phyloP scores from a whole-genome alignment of 805 yeast genomes.

The Isabelozyma rhagii region DNA sequence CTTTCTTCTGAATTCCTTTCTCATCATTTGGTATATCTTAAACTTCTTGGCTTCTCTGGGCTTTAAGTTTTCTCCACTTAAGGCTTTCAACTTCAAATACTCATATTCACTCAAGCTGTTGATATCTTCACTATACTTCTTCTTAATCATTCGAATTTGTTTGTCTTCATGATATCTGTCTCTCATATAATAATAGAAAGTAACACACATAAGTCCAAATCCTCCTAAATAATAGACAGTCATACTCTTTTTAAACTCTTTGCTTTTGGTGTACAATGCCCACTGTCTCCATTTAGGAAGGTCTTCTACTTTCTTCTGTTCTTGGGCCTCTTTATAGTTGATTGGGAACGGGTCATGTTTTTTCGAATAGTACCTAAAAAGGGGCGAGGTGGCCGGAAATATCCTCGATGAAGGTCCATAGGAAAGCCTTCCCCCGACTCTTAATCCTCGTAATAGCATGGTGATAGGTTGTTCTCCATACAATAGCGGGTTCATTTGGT shows the following conservation, averaged over 20 bases:
- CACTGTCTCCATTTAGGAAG: conserved; percentile 38
- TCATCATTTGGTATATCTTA: conserved; percentile 55
- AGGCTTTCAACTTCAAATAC: conserved; percentile 55
- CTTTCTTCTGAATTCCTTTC: conserved; percentile 42
- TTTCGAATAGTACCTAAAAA: conserved; percentile 10
- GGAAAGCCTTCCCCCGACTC: background rate
- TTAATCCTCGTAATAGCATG: background rate
- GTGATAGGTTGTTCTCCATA: background rate
- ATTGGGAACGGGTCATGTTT: conserved; percentile 30
- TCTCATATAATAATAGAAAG: conserved; percentile 64
- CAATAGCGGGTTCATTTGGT: too few species aligned
- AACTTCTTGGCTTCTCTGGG: conserved; percentile 62
- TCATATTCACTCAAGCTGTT: conserved; percentile 58
- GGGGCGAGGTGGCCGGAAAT: background rate
- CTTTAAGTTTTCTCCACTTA: conserved; percentile 55
- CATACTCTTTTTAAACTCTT: conserved; percentile 54
- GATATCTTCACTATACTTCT: conserved; percentile 36
- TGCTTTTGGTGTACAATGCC: conserved; percentile 44
- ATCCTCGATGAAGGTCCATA: background rate
- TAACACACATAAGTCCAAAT: conserved; percentile 52
- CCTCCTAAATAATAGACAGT: conserved; percentile 63
- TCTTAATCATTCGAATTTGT: conserved; percentile 45
- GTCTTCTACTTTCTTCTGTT: conserved; percentile 22
- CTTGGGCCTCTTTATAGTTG: conserved; percentile 25
- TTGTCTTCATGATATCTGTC: conserved; percentile 64